Conservation (phyloP, 805 yeast species). For the Schizosaccharomyces osmophilus region DNA sequence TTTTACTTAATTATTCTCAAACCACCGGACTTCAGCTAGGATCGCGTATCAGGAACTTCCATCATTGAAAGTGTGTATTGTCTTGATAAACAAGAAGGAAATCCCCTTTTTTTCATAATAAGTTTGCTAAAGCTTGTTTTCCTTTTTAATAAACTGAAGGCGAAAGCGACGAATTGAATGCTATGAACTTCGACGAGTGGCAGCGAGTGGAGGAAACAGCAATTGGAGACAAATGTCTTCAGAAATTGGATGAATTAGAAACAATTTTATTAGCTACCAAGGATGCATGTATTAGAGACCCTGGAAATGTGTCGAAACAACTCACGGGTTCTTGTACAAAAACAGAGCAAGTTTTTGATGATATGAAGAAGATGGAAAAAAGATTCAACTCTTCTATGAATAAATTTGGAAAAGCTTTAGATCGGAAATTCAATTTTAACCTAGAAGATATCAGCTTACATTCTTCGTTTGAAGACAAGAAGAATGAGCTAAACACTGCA, state of each 20-base stretch:
- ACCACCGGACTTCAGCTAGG: too few species aligned
- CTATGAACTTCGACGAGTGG: neutral
- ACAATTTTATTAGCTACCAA: constrained; percentile 9
- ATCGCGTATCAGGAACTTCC: too few species aligned
- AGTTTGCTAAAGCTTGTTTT: too few species aligned
- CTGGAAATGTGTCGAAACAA: neutral
- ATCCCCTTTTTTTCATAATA: too few species aligned
- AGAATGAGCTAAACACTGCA: constrained; percentile 17
- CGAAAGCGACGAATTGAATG: too few species aligned
- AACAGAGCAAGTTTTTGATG: constrained; percentile 14
- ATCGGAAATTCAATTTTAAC: constrained; percentile 6
- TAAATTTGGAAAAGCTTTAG: neutral
- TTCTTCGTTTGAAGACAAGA: constrained; percentile 7
- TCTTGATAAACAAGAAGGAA: too few species aligned
- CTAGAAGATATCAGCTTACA: constrained; percentile 6
- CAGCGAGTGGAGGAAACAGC: neutral
- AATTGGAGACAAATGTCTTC: neutral
- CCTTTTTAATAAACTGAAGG: too few species aligned
- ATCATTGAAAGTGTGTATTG: too few species aligned
- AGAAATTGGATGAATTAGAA: neutral
- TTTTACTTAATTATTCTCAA: too few species aligned
- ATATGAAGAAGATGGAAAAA: constrained; percentile 11
- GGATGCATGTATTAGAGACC: neutral
- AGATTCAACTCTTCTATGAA: neutral
- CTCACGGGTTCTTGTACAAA: constrained; percentile 7